Base-by-base conservation (phyloP, 805 yeast genomes). In the Teunomyces pallodes region DNA sequence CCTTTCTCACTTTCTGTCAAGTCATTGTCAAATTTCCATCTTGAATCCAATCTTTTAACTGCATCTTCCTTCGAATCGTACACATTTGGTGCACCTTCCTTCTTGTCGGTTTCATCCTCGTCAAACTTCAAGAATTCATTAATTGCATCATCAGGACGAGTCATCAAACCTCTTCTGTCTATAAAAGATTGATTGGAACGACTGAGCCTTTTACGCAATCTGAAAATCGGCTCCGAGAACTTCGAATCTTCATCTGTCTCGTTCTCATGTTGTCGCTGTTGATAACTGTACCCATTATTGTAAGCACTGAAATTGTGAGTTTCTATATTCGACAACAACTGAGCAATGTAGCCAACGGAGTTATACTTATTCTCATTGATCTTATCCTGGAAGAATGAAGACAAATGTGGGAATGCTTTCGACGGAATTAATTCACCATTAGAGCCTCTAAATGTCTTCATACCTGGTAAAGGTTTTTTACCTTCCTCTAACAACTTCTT, bases 141-240 rank as follows among this genome's bases (percentile, higher is more conserved):
- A 27, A 72, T 57, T 5, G 66, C 69, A 30, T 60, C 67, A 33
- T 57, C 53, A 4, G 74, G 70, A 31, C 71, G 56, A 24, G 60
- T 50, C 42, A 74, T 55, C 52, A 82, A 72, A 17, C 81, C 84
- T 57, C 82, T 80, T 63, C 96, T 75, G 67, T 91, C 98, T 50
- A 91, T 66, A 70, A 86, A 87, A 14, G 77, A 67, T 41, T 86
- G 75, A 33, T 87, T 87, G 42, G 77, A 74, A 58, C 96, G 78
- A 14, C 94, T 96, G 31, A 75, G 69, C 58, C 98, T 80, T 60
- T 83, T 84, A 52, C 97, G 77, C 48, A 89, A 67, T 48, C 86
- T 75, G 60, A 82, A 75, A 1, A 85, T 65, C 10, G 82, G 79
- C 26, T 72, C 80, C 0, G 83, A 77, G 54, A 46, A 72, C 58